A percentile compares a stretch with the other conserved stretches of the same genome.
These are phyloP conservation scores for Aspergillus unguis DNA, from an alignment of 2,329 filamentous ascomycete genomes.

Conservation along the genomic window DNA sequence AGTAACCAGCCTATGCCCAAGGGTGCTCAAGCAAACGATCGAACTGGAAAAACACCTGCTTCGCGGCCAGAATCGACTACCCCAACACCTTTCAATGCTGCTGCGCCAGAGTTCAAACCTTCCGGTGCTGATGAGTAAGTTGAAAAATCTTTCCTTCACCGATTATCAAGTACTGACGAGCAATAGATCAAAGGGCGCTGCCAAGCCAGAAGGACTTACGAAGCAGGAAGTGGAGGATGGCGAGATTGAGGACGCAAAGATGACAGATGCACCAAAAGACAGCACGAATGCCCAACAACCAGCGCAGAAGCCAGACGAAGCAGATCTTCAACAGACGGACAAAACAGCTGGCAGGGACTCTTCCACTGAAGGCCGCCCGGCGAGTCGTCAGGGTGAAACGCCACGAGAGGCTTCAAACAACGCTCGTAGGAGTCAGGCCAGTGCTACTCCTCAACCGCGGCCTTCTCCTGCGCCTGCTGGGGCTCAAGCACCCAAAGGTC, in stretches of 20 bases:
- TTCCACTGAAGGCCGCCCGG: constrained; percentile 8
- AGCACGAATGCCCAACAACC: constrained; percentile 8
- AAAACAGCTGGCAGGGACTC: constrained; percentile 8
- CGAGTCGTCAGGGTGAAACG: constrained; percentile 9
- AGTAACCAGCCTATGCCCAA: constrained; percentile 24
- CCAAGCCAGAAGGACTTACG: constrained; percentile 23
- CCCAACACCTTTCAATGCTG: constrained; percentile 39
- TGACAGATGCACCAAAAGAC: constrained; percentile 31
- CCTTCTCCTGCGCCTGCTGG: constrained; percentile 18
- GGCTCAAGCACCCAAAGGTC: constrained; percentile 27
- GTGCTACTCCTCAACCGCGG: constrained; percentile 15
- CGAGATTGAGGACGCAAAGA: constrained; percentile 47
- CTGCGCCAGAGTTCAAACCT: constrained; percentile 43
- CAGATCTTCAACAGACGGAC: constrained; percentile 12
- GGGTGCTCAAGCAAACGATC: constrained; percentile 20
- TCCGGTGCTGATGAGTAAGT: constrained; percentile 35
- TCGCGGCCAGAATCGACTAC: constrained; percentile 30
- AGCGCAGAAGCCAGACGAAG: constrained; percentile 16
- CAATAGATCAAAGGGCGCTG: constrained; percentile 28
- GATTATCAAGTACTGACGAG: not conserved
- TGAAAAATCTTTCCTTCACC: not conserved
- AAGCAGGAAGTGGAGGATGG: constrained; percentile 44
- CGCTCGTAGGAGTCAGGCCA: constrained; percentile 13
- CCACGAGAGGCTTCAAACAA: constrained; percentile 12
- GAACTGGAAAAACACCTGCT: constrained; percentile 26